Evolutionary conservation across 139 green algal species (phyloP), one percentile per base, ranked within the genome.

Genomic region (Diplosphaera chodatii): DNA sequence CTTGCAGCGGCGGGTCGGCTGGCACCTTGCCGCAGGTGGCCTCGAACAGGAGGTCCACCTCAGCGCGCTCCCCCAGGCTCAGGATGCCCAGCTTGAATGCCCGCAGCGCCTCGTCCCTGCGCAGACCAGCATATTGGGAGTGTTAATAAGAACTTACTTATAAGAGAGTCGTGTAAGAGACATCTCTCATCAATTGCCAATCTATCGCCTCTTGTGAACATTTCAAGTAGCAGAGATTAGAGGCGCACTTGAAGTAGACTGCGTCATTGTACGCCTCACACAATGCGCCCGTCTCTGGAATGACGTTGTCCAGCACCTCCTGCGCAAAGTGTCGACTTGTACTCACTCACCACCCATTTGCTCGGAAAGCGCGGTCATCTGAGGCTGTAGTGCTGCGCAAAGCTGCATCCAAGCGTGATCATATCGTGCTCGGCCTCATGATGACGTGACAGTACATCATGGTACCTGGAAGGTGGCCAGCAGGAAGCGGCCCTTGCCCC

Each of bases 51-150:
- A 70, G 59, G 40, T 89, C 84, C 28, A 85, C 85, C 68, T 79
- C 41, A 4, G 85, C 85, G 1, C 82, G 74, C 82, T 90, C 83
- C 77, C 83, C 75, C 68, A 90, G 74, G 18, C 65, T 83, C 63
- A 91, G 66, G 68, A 87, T 72, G 18, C 85, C 85, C 27, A 92
- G 71, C 68, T 83, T 90, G 84, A 91, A 91, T 28, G 87, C 77
- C 1, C 67, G 63, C 33, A 74, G 55, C 4, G 85, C 86, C 68
- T 91, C 86, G 16, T 81, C 64, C 56, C 69, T 74, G 68, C 23
- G 25, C 22, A 63, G 23, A 63, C 55, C 55, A 63, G 55, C 55
- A 63, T 25, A 28, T n/a, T 6, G 55, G 55, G 10, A 30, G 55
- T n/a, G 21, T 63, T 63, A n/a, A n/a, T n/a, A n/a, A n/a, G n/a